These are phyloP conservation scores for Metschnikowia cerradonensis DNA, from an alignment of 805 yeast species.

Conservation along the genomic window DNA sequence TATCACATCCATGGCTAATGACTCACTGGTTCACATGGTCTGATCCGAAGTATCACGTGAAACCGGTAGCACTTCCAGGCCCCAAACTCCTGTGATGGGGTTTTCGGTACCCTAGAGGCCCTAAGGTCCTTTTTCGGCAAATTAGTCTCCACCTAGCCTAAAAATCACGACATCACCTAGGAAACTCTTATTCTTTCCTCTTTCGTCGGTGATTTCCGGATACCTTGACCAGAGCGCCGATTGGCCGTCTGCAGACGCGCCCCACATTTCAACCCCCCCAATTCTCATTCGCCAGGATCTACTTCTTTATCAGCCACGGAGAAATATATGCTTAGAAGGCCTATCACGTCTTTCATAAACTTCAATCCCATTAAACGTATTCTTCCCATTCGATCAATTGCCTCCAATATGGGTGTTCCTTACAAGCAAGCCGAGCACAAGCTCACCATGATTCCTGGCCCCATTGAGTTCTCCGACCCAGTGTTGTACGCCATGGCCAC, in stretches of 20 bases:
- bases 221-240: not conserved
- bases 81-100: no score
- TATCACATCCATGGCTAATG: no score
- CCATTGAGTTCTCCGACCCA: conserved; percentile 75
- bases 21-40: no score
- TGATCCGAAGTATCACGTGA: no score
- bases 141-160: no score
- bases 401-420: conserved; percentile 27
- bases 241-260: conserved; percentile 1
- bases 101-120: no score
- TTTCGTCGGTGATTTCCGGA: not conserved
- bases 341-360: not conserved
- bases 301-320: not conserved
- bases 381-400: not conserved
- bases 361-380: not conserved
- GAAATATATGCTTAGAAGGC: not conserved
- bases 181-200: not conserved
- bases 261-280: not conserved
- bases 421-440: conserved; percentile 42
- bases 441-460: conserved; percentile 74
- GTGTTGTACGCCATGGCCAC: conserved; percentile 78
- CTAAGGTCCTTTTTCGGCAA: no score
- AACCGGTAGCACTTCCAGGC: no score
- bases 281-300: conserved; percentile 1
- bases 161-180: not conserved